Conservation (phyloP, 345 rosid genomes). For the Noccaea caerulescens region DNA sequence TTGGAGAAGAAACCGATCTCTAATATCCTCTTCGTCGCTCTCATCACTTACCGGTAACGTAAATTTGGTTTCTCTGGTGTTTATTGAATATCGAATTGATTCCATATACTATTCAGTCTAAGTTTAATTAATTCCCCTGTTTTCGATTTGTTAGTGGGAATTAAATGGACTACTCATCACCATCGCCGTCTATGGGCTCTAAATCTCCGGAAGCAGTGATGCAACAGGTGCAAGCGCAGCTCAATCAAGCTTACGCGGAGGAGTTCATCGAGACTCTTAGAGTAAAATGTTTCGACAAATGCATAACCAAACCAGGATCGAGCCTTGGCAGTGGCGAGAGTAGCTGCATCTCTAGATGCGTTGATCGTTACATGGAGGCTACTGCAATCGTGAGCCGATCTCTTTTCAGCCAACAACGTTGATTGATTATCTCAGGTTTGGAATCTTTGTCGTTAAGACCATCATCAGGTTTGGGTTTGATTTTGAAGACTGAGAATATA, state of each 20-base stretch:
- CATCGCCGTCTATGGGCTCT: slow-evolving; percentile 46
- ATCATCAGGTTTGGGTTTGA: background rate
- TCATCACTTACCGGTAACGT: background rate
- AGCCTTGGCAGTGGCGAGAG: slow-evolving; percentile 90
- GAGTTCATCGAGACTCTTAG: slow-evolving; percentile 83
- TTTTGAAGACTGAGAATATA: background rate
- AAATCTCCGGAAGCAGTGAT: slow-evolving; percentile 54
- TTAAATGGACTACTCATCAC: slow-evolving; percentile 70
- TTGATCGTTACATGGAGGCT: slow-evolving; percentile 97
- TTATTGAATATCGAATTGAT: background rate
- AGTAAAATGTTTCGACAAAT: slow-evolving; percentile 86
- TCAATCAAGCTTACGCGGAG: slow-evolving; percentile 82
- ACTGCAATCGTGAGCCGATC: slow-evolving; percentile 77
- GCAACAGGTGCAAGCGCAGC: slow-evolving; percentile 72
- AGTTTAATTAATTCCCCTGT: background rate
- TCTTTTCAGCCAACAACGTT: slow-evolving; percentile 63
- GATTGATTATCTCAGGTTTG: background rate
- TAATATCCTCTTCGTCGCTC: background rate
- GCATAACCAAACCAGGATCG: slow-evolving; percentile 89
- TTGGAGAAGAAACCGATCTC: background rate
- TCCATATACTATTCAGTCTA: background rate
- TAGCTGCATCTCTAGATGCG: slow-evolving; percentile 93
- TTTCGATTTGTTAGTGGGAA: background rate
- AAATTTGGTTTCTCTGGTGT: background rate
- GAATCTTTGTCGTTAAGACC: slow-evolving; percentile 4